Evolutionary conservation across 768 basidiomycete species (phyloP).

Genomic region (Trametes punicea): DNA sequence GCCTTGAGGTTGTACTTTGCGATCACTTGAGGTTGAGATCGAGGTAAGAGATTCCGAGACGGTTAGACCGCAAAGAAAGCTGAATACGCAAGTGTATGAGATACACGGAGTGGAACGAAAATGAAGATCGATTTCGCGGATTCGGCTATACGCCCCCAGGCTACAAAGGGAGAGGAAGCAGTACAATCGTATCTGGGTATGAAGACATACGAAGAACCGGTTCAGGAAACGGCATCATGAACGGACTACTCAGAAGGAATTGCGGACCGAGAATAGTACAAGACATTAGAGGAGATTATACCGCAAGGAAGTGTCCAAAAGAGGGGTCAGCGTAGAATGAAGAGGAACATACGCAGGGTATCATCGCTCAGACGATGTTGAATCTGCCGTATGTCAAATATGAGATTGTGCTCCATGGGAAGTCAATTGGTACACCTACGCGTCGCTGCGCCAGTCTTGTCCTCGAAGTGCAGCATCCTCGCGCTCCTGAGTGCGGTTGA

Average conservation of each 20-base stretch:
- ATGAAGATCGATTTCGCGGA: too few species aligned
- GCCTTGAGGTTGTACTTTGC: too few species aligned
- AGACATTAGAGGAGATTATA: background rate
- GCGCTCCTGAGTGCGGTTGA: constrained; percentile 50
- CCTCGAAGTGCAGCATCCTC: constrained; percentile 42
- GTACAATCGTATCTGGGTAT: background rate
- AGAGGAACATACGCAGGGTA: background rate
- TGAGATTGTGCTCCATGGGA: background rate
- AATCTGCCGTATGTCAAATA: background rate
- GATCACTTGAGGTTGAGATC: too few species aligned
- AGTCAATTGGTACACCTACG: constrained; percentile 33
- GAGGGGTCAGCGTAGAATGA: background rate
- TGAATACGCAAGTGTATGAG: too few species aligned
- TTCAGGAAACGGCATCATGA: background rate
- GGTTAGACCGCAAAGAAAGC: too few species aligned
- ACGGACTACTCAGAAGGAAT: background rate
- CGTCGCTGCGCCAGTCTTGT: constrained; percentile 52
- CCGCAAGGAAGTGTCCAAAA: background rate
- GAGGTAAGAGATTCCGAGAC: too few species aligned
- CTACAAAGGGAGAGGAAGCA: background rate
- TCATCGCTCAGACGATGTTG: constrained; percentile 7
- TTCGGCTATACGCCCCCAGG: too few species aligned
- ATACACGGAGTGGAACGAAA: too few species aligned
- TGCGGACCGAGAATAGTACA: background rate
- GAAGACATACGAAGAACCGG: background rate